Base-by-base conservation (phyloP, 2,329 filamentous ascomycete genomes). In the Colletotrichum scovillei region DNA sequence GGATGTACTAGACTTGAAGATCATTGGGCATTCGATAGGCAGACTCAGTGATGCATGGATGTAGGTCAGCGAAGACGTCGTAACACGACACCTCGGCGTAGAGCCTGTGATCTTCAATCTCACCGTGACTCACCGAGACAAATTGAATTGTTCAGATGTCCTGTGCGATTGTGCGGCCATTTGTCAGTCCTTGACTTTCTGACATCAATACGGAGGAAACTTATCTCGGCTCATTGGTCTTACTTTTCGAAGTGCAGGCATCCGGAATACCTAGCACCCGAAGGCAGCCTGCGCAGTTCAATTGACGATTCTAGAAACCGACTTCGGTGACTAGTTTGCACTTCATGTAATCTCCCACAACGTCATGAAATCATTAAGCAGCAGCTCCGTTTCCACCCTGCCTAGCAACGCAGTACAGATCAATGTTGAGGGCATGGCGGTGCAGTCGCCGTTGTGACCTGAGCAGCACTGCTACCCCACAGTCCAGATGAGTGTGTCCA, bases 351-450 rank as follows among this genome's bases (percentile, higher is more conserved):
- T 28, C 26, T 5, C 26, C 26, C 26, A 98, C 83, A 95, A 98
- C 84, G 86, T 84, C 67, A 95, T 97, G 78, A 95, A 97, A 81
- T 95, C 98, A 82, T 5, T 28, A 28, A 28, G 26, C 26, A 28
- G 26, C 26, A 28, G 26, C 26, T 28, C 26, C 26, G 26, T 28
- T 28, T 28, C 26, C 26, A 28, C 26, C 0, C 88, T 98, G 2
- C 94, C 93, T 12, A 86, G 85, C 76, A 92, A 91, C 76, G 97
- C 97, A 94, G 91, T 93, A 2, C 92, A 93, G 75, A 97, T 97
- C 1, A 32, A 32, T 11, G 8, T 79, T 85, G 86, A 11, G 77
- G 77, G 32, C 77, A 79, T 4, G 77, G 73, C 42, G 87, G 14
- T 16, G 16, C 92, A 5, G 42, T 16, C 42, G 42, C 16, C 42